These are phyloP conservation scores for Arachnomyces sp. DNA, from an alignment of 2,329 filamentous ascomycete genomes.

Conservation along the genomic window DNA sequence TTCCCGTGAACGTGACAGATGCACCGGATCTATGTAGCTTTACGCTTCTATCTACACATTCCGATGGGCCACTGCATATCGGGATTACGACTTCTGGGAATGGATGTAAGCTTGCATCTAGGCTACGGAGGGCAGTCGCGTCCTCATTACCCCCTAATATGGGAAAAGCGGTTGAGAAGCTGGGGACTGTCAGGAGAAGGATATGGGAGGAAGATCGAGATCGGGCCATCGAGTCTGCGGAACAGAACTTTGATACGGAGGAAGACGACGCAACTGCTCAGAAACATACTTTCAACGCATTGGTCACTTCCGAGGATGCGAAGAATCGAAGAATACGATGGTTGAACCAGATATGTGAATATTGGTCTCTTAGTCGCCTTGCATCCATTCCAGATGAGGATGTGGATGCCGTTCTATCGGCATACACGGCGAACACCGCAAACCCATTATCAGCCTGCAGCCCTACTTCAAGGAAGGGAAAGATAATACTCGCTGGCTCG, in stretches of 20 bases:
- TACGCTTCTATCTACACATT: slow-evolving; percentile 77
- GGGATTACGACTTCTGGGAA: slow-evolving; percentile 92
- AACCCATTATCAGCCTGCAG: slow-evolving; percentile 9
- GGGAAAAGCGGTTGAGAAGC: slow-evolving; percentile 64
- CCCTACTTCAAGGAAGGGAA: slow-evolving; percentile 42
- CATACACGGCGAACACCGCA: slow-evolving; percentile 46
- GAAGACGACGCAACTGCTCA: slow-evolving; percentile 49
- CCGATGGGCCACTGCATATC: slow-evolving; percentile 84
- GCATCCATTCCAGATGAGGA: slow-evolving; percentile 73
- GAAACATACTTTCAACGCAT: slow-evolving; percentile 70
- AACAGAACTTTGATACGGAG: slow-evolving; percentile 37
- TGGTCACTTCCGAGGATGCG: slow-evolving; percentile 60
- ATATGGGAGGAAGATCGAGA: slow-evolving; percentile 73
- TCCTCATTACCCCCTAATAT: slow-evolving; percentile 66
- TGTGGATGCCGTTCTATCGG: slow-evolving; percentile 64
- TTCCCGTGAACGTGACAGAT: slow-evolving; percentile 90
- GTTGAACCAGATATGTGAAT: slow-evolving; percentile 95
- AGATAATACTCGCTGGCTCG: slow-evolving; percentile 80
- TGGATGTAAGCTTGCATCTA: slow-evolving; percentile 85
- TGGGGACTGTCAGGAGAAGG: slow-evolving; percentile 63
- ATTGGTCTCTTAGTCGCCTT: slow-evolving; percentile 83
- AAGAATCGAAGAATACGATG: slow-evolving; percentile 81
- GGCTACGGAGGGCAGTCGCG: slow-evolving; percentile 81
- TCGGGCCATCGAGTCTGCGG: slow-evolving; percentile 39
- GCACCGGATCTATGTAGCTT: slow-evolving; percentile 81